Conservation (phyloP, 2,329 filamentous ascomycete genomes). For the Penicillium sp. region DNA sequence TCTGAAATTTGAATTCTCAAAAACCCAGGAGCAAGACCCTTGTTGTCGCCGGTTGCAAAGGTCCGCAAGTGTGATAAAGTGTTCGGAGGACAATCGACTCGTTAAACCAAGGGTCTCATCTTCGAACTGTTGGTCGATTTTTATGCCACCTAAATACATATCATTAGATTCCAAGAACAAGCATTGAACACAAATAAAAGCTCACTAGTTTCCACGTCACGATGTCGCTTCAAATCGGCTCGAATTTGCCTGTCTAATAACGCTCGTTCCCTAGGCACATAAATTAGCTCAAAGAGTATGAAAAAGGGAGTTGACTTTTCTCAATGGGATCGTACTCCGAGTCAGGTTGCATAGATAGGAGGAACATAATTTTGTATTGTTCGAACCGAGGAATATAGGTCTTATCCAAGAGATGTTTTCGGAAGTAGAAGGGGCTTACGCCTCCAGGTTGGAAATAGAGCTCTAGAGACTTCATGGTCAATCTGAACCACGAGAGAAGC, state of each 20-base stretch:
- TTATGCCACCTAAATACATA: too few species aligned
- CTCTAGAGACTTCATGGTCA: constrained; percentile 27
- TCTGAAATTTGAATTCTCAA: constrained; percentile 23
- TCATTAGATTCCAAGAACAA: too few species aligned
- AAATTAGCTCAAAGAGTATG: neutral
- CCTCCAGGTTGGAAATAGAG: constrained; percentile 34
- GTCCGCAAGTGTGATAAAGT: constrained; percentile 30
- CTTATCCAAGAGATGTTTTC: constrained; percentile 28
- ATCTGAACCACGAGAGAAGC: constrained; percentile 22
- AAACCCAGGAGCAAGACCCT: constrained; percentile 30
- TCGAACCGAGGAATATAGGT: constrained; percentile 30
- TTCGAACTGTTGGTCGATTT: neutral
- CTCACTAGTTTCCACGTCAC: constrained; percentile 8
- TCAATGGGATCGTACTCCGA: constrained; percentile 13
- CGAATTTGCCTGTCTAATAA: constrained; percentile 2
- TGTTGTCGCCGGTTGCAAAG: constrained; percentile 29
- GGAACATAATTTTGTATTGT: constrained; percentile 30
- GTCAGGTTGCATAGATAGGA: constrained; percentile 29
- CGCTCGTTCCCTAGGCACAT: neutral
- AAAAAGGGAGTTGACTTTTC: neutral
- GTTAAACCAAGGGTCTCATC: constrained; percentile 5
- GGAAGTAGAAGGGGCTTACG: constrained; percentile 24
- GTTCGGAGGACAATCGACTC: constrained; percentile 19
- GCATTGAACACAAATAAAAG: too few species aligned
- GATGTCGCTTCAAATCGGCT: neutral